phyloP scores from a whole-genome alignment of 805 yeast genomes.

The Saccharomycopsis sp. region DNA sequence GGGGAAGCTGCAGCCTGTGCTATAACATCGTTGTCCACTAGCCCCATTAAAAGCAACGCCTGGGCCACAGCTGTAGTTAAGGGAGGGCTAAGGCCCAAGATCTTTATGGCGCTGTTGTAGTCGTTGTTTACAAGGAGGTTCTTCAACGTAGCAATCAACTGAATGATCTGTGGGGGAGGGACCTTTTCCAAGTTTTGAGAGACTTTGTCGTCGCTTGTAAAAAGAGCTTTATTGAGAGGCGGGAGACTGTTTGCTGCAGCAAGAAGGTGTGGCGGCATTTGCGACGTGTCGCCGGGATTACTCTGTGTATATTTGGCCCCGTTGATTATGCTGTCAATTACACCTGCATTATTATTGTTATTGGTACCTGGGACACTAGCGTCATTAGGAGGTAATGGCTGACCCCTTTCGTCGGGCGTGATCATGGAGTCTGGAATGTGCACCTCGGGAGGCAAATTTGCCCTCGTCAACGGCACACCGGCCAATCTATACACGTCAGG shows the following conservation, averaged over 20 bases:
- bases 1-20: conserved; percentile 39
- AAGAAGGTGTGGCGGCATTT: conserved; percentile 41
- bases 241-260: conserved; percentile 56
- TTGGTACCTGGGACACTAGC: background rate
- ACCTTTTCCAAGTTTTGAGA: conserved; percentile 55
- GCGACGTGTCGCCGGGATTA: conserved; percentile 14
- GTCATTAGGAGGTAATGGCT: background rate
- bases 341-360: background rate
- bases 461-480: conserved; percentile 32
- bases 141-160: conserved; percentile 60
- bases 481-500: background rate
- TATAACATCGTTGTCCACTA: conserved; percentile 64
- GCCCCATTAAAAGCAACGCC: conserved; percentile 69
- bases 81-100: conserved; percentile 47
- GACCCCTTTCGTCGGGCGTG: conserved; percentile 12
- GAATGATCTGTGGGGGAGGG: conserved; percentile 66
- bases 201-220: conserved; percentile 41
- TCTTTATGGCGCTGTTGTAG: conserved; percentile 37
- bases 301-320: conserved; percentile 1
- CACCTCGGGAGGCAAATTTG: conserved; percentile 50
- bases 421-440: conserved; percentile 46
- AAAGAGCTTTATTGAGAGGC: conserved; percentile 33
- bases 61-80: conserved; percentile 66
- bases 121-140: conserved; percentile 45
- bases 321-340: background rate